Conservation (phyloP, 2,329 filamentous ascomycete species). For the Diaporthe eres region DNA sequence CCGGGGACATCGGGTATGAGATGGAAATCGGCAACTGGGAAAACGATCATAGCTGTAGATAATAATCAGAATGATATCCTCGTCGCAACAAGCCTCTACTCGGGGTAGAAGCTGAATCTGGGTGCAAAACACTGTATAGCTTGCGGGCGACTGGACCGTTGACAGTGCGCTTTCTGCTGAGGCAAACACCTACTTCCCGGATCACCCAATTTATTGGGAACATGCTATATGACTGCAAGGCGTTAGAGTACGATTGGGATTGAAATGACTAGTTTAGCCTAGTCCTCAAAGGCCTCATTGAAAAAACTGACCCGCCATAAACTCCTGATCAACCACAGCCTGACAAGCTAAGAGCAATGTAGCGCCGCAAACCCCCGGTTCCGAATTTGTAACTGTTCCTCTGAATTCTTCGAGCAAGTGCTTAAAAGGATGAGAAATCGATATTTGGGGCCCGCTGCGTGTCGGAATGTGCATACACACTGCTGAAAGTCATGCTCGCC, state of each 20-base stretch:
- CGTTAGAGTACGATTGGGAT: not conserved
- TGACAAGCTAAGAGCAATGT: not conserved
- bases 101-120: not conserved
- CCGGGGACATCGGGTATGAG: not conserved
- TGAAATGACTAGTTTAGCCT: too few relatives aligned
- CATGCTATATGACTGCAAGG: too few relatives aligned
- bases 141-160: not conserved
- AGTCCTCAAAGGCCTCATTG: not conserved
- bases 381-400: not conserved
- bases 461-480: not conserved
- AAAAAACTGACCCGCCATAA: too few relatives aligned
- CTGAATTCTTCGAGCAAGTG: not conserved
- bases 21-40: not conserved
- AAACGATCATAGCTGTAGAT: not conserved
- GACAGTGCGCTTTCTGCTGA: not conserved
- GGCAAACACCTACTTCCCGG: too few relatives aligned
- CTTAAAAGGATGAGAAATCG: not conserved
- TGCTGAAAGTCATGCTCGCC: not conserved
- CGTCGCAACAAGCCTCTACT: not conserved
- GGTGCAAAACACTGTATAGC: not conserved
- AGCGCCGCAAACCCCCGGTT: not conserved
- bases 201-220: too few relatives aligned
- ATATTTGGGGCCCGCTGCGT: not conserved
- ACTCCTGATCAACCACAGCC: not conserved
- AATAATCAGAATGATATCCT: not conserved